phyloP scores from a whole-genome alignment of 164 flowering plant genomes.

The Kingdonia uniflora region DNA sequence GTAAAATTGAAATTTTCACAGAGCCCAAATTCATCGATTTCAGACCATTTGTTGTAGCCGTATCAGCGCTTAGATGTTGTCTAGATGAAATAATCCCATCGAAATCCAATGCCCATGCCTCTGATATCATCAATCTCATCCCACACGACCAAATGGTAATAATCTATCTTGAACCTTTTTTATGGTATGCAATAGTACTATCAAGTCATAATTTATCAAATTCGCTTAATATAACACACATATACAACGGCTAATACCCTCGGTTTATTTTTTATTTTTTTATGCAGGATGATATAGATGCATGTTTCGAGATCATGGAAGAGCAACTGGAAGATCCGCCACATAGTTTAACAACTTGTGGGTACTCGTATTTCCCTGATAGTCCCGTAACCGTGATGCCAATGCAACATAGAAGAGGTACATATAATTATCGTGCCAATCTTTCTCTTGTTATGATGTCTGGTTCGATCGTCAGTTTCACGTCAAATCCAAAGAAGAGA shows the following conservation, averaged over 20 bases:
- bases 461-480: background rate
- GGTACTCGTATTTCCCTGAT: conserved; percentile 21
- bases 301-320: conserved; percentile 34
- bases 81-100: conserved; percentile 28
- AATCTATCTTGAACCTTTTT: too few relatives aligned
- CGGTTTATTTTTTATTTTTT: background rate
- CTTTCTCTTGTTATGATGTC: conserved; percentile 11
- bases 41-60: conserved; percentile 31
- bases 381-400: conserved; percentile 48
- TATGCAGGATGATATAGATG: conserved; percentile 26
- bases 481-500: conserved; percentile 20
- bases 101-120: conserved; percentile 9
- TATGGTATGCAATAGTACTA: too few relatives aligned
- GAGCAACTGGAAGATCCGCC: conserved; percentile 15
- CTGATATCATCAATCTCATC: conserved; percentile 17
- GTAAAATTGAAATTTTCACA: conserved; percentile 13
- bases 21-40: conserved; percentile 34
- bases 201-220: too few relatives aligned
- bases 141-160: conserved; percentile 29
- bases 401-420: conserved; percentile 10
- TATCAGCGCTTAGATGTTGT: conserved; percentile 33
- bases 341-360: conserved; percentile 7
- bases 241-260: too few relatives aligned
- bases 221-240: too few relatives aligned
- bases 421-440: conserved; percentile 13